Conservation (phyloP, 78 protist genomes). For the Dictyostelium purpureum region DNA sequence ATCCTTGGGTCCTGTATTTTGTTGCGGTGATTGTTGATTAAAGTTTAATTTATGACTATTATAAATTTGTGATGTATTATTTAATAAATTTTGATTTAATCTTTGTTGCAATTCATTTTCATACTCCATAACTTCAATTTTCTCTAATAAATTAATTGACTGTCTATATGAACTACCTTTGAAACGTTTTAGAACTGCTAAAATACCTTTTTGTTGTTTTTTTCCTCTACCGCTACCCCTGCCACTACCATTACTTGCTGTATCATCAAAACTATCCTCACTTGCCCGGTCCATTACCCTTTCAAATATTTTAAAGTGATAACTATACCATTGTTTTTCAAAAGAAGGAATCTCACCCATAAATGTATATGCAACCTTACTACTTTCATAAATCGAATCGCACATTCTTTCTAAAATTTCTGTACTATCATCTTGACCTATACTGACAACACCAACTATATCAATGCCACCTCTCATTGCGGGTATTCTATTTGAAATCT, state of each 20-base stretch:
- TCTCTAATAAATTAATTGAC: neutral
- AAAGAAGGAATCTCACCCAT: neutral
- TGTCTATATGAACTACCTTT: neutral
- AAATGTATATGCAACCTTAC: neutral
- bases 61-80: neutral
- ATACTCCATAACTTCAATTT: neutral
- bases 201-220: neutral
- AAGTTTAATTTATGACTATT: neutral
- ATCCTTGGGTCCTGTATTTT: neutral
- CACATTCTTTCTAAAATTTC: slow-evolving; percentile 2
- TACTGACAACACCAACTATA: neutral
- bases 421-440: neutral
- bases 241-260: too few species aligned
- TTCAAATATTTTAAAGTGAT: neutral
- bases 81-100: neutral
- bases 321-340: neutral
- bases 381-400: neutral
- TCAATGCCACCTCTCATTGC: slow-evolving; percentile 7
- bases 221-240: neutral
- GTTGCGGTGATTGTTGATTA: neutral
- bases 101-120: neutral
- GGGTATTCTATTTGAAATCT: neutral
- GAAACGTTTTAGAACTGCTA: neutral
- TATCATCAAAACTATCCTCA: neutral
- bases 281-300: neutral